phyloP scores from a whole-genome alignment of 768 basidiomycete species.

The Phaeotremella skinneri region DNA sequence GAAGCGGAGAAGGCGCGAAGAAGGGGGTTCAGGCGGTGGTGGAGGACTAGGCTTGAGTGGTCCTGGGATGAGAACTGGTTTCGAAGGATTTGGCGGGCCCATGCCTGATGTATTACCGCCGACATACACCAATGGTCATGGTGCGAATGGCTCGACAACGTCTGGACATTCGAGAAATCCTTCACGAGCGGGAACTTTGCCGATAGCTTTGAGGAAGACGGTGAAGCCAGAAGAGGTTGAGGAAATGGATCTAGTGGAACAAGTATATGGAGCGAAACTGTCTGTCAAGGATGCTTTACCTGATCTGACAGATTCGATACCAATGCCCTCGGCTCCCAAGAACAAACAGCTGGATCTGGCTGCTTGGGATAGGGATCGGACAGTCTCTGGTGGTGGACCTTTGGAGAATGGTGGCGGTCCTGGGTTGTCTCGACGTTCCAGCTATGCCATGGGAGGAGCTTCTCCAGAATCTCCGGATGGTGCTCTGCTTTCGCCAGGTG shows the following conservation, averaged over 20 bases:
- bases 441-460: not conserved
- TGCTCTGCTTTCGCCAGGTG: constrained; percentile 2
- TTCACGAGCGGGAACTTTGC: not conserved
- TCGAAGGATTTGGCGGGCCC: constrained; percentile 34
- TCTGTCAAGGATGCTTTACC: constrained; percentile 67
- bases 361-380: constrained; percentile 59
- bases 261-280: constrained; percentile 78
- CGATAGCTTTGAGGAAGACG: constrained; percentile 6
- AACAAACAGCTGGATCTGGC: constrained; percentile 85
- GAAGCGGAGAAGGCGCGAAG: constrained; percentile 43
- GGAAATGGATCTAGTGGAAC: constrained; percentile 96
- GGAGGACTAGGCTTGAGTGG: not conserved
- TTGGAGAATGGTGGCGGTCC: not conserved
- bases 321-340: constrained; percentile 75
- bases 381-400: not conserved
- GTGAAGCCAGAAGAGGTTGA: constrained; percentile 60
- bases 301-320: constrained; percentile 80
- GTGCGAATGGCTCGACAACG: not conserved
- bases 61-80: not conserved
- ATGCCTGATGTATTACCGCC: constrained; percentile 30
- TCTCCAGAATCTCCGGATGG: not conserved
- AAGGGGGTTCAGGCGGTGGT: not conserved
- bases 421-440: not conserved
- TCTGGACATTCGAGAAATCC: not conserved
- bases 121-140: not conserved